Evolutionary conservation across 768 basidiomycete species (phyloP).

Genomic region (Jaapia argillacea): DNA sequence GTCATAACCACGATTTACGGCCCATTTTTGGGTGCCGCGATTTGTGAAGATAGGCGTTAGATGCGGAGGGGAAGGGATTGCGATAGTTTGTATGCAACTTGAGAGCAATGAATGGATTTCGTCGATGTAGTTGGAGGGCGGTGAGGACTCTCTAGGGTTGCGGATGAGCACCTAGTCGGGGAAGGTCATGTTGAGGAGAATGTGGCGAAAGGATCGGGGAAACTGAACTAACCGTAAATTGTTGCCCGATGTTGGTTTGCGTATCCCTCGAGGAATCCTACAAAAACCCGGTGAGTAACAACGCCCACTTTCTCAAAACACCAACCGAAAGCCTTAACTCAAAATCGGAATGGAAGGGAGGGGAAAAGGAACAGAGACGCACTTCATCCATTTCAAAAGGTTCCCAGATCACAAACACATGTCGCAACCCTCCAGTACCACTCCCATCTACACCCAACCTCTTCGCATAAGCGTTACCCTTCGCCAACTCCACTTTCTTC

Average conservation of each 20-base stretch:
- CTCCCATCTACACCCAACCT: no score
- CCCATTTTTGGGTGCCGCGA: slow-evolving; percentile 7
- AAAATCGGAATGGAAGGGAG: no score
- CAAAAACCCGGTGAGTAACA: no score
- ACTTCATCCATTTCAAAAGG: slow-evolving; percentile 42
- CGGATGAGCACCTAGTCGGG: no score
- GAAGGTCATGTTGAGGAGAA: no score
- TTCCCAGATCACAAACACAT: slow-evolving; percentile 85
- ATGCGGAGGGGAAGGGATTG: slow-evolving; percentile 29
- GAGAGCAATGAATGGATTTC: slow-evolving; percentile 38
- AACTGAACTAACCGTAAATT: slow-evolving; percentile 43
- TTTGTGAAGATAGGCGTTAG: slow-evolving; percentile 23
- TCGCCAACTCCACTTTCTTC: no score
- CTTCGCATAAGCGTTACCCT: no score
- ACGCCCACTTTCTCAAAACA: background rate
- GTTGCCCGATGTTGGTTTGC: slow-evolving; percentile 46
- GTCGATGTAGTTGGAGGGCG: no score
- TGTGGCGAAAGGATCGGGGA: no score
- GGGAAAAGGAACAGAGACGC: background rate
- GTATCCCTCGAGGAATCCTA: slow-evolving; percentile 60
- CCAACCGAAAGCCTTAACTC: no score
- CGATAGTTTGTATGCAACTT: slow-evolving; percentile 21
- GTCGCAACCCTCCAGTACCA: slow-evolving; percentile 66
- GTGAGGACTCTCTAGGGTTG: slow-evolving; percentile 78
- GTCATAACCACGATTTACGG: slow-evolving; percentile 34